Base-by-base conservation (phyloP, 2,329 filamentous ascomycete species). In the Raffaelea deltoideospora region DNA sequence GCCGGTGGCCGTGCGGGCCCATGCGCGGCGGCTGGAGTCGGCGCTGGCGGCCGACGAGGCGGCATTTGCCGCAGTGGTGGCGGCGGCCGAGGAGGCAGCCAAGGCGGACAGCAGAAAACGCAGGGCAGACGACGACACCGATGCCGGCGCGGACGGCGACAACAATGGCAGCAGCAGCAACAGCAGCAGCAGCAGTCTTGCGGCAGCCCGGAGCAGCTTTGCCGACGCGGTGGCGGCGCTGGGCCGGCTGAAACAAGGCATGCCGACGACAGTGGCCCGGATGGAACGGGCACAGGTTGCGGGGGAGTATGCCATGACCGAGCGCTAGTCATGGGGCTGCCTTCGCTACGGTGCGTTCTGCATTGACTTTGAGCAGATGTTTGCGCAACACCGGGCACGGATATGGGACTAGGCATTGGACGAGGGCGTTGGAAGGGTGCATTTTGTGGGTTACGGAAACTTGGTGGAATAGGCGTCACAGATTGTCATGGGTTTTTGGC, bases 231-330 rank as follows among this genome's bases (percentile, higher is more conserved):
- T 77, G 2, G 60, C 59, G 33, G 63, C 61, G 14, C 47, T 78
- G 37, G 65, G 57, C 3, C 53, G 61, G 44, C 45, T 78, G 39
- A 74, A 74, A 59, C 63, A 62, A 47, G 67, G 69, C 26, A 69
- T 79, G 67, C 71, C 74, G 14, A 63, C 69, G 17, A 67, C 69
- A 4, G 70, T 75, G 48, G 75, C 74, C 37, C 69, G 64, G 53
- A 76, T 77, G 67, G 73, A 78, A 59, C 63, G 73, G 53, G 74
- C 75, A 39, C 60, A 68, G 42, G 63, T 68, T 14, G 74, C 72
- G 18, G 69, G 66, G 14, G 63, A 69, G 45, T 76, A 76, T 51
- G 69, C 72, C 8, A 58, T 68, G 34, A 58, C 58, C n/a, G 58
- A 60, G 47, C 36, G 41, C 32, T 48, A 35, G 15, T 19, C 2